Conservation (phyloP, 2,329 filamentous ascomycete species). For the Cordyceps tenuipes region DNA sequence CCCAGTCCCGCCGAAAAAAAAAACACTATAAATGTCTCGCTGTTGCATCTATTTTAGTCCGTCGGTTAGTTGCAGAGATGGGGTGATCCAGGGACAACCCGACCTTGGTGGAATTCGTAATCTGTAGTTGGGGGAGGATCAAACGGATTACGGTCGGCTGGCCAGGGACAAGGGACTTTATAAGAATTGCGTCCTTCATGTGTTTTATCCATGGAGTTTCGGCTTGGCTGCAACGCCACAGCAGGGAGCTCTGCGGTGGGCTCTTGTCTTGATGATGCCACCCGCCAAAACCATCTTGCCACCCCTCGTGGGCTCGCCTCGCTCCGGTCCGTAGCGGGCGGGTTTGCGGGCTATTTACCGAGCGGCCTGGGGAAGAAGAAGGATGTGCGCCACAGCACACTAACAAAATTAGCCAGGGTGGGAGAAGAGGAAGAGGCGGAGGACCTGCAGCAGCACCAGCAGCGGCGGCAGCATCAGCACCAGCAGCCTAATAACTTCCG, state of each 20-base stretch:
- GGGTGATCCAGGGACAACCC: neutral
- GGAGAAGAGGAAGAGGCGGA: neutral
- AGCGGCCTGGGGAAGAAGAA: conserved; percentile 4
- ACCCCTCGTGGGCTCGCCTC: conserved; percentile 1
- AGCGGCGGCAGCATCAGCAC: too few relatives aligned
- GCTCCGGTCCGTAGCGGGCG: conserved; percentile 8
- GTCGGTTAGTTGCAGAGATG: neutral
- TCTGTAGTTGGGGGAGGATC: neutral
- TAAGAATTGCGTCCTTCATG: too few relatives aligned
- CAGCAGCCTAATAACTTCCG: neutral
- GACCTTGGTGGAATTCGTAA: neutral
- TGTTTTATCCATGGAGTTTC: neutral
- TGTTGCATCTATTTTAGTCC: neutral
- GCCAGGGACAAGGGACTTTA: too few relatives aligned
- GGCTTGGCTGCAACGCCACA: neutral
- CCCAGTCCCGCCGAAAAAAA: neutral
- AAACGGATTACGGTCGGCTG: neutral
- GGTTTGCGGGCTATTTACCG: neutral
- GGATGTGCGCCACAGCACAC: conserved; percentile 7
- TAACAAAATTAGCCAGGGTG: neutral
- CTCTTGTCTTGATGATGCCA: neutral
- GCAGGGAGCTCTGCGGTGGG: neutral
- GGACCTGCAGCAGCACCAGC: neutral
- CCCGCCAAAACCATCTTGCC: neutral
- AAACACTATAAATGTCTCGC: neutral